Percentiles rank a stretch among this genome's conserved stretches.
phyloP scores from a whole-genome alignment of 2,329 filamentous ascomycete species.

The Apiospora rasikravindrae region DNA sequence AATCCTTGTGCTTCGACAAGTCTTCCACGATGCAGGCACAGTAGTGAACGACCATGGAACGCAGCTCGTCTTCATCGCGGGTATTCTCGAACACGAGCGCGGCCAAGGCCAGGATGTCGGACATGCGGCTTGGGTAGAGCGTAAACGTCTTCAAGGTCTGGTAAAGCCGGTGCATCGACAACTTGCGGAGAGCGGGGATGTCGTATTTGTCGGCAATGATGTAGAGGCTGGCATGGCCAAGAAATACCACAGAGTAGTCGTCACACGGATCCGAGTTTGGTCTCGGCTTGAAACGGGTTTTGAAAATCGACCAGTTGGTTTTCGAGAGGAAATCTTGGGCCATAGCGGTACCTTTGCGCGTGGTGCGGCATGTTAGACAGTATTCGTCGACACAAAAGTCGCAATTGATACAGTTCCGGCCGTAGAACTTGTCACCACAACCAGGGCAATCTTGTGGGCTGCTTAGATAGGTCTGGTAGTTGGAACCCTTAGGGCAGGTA shows the following conservation, averaged over 20 bases:
- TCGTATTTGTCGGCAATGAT: slow-evolving; percentile 26
- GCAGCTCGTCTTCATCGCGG: slow-evolving; percentile 19
- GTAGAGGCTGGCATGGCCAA: slow-evolving; percentile 28
- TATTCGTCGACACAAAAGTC: fast-evolving
- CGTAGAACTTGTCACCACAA: background rate
- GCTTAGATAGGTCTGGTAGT: too few relatives aligned
- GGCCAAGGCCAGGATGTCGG: slow-evolving; percentile 20
- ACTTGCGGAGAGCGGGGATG: slow-evolving; percentile 17
- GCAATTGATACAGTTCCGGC: background rate
- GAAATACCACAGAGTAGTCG: slow-evolving; percentile 25
- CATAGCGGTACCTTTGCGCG: background rate
- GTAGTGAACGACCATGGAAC: slow-evolving; percentile 22
- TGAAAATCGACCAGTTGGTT: background rate
- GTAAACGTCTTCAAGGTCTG: slow-evolving; percentile 24
- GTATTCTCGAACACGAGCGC: slow-evolving; percentile 26
- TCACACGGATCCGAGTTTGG: slow-evolving; percentile 23
- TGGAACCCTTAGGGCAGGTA: background rate
- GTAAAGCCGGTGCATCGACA: slow-evolving; percentile 23
- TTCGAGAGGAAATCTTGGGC: background rate
- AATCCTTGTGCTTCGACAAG: background rate
- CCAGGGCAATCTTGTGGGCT: background rate
- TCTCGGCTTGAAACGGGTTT: background rate
- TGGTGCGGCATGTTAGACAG: background rate
- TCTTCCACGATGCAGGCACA: slow-evolving; percentile 26
- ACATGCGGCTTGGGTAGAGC: slow-evolving; percentile 21